Conservation (phyloP, 306 rosid species). For the Vicia sativa region DNA sequence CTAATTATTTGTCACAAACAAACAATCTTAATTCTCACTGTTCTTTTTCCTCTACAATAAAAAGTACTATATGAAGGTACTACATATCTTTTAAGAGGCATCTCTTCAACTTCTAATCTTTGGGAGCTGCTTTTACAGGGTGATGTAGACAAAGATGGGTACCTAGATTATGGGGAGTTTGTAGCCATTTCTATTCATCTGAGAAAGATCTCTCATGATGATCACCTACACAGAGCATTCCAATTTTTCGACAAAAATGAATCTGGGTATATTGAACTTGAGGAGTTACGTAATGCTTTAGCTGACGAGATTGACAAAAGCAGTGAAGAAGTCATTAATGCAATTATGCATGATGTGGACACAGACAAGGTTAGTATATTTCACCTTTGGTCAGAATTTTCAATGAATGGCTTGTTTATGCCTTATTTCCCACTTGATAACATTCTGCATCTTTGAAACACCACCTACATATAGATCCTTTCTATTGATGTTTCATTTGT, state of each 20-base stretch:
- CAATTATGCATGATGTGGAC: constrained; percentile 92
- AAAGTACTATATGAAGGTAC: not conserved
- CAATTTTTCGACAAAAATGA: constrained; percentile 69
- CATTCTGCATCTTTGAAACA: not conserved
- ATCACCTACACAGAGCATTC: constrained; percentile 88
- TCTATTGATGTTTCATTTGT: not conserved
- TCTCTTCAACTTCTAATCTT: constrained; percentile 29
- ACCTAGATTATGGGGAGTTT: constrained; percentile 82
- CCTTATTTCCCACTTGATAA: not conserved
- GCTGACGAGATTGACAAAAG: constrained; percentile 63
- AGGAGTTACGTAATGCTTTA: constrained; percentile 70
- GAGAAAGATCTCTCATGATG: constrained; percentile 77
- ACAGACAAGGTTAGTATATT: constrained; percentile 71
- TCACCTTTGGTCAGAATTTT: not conserved
- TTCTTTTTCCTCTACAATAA: constrained; percentile 15
- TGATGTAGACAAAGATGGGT: constrained; percentile 79
- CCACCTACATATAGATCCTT: not conserved
- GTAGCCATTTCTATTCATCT: constrained; percentile 78
- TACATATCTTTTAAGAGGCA: constrained; percentile 6
- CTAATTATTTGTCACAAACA: constrained; percentile 20
- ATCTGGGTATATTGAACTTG: constrained; percentile 77
- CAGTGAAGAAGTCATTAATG: constrained; percentile 71
- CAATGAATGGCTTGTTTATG: not conserved
- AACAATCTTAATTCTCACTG: constrained; percentile 8
- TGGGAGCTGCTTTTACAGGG: constrained; percentile 52